Percentiles rank a stretch among this genome's conserved stretches.
Evolutionary conservation across 1,284 basidiomycete species (phyloP).

Genomic region (Volvariella volvacea): DNA sequence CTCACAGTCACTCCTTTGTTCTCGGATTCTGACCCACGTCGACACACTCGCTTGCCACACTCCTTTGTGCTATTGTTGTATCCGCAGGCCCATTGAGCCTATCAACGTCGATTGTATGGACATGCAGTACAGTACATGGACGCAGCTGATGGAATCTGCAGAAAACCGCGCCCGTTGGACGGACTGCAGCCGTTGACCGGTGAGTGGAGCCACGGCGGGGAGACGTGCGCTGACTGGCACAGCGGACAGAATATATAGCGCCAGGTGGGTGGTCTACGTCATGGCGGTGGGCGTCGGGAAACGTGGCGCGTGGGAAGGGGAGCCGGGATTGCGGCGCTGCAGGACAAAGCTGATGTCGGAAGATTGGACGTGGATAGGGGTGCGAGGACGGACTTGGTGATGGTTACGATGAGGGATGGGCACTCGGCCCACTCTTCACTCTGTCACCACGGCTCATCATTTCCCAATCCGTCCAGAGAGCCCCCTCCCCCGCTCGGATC

Average conservation of each 20-base stretch:
- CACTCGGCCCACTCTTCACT: conserved; percentile 9
- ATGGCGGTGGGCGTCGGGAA: conserved; percentile 38
- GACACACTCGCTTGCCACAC: conserved; percentile 1
- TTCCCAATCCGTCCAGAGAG: conserved; percentile 17
- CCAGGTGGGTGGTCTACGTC: conserved; percentile 19
- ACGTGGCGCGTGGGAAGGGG: conserved; percentile 51
- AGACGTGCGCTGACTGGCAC: too few relatives aligned
- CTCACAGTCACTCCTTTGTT: conserved; percentile 49
- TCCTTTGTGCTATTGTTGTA: not conserved
- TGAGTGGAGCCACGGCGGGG: too few relatives aligned
- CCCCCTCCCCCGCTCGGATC: not conserved
- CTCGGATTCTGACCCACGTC: conserved; percentile 14
- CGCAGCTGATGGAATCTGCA: too few relatives aligned
- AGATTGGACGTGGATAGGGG: too few relatives aligned
- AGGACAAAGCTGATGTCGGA: too few relatives aligned
- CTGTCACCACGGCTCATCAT: conserved; percentile 11
- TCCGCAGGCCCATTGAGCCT: not conserved
- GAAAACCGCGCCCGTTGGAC: too few relatives aligned
- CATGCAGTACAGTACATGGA: too few relatives aligned
- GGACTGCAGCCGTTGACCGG: too few relatives aligned
- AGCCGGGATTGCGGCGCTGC: not conserved
- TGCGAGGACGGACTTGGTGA: conserved; percentile 1
- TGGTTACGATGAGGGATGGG: conserved; percentile 13
- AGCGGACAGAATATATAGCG: not conserved
- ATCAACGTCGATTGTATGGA: too few relatives aligned